Conservation (phyloP, 169 alveolate genomes). For the Eimeria sp. region DNA sequence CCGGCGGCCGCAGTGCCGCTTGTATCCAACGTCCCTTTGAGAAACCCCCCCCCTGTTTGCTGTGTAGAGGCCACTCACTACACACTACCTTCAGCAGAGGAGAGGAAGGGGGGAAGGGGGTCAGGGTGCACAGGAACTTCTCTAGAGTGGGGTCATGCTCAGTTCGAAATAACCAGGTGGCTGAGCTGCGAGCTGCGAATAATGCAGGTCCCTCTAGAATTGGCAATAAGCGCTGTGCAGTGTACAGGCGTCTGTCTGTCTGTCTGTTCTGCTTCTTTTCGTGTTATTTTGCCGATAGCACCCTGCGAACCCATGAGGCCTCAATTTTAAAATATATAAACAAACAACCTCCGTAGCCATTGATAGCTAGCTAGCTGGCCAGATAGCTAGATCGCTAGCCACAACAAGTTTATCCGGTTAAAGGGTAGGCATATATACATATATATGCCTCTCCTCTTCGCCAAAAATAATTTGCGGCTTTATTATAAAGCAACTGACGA, state of each 20-base stretch:
- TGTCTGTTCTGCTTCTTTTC: background rate
- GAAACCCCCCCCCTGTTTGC: background rate
- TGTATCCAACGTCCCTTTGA: background rate
- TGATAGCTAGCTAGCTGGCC: background rate
- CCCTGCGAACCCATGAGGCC: background rate
- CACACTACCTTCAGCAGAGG: background rate
- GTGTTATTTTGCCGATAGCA: background rate
- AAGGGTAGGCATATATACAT: no score
- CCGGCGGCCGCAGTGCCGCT: background rate
- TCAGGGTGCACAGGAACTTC: background rate
- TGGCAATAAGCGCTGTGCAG: background rate
- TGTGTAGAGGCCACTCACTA: background rate
- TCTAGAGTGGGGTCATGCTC: background rate
- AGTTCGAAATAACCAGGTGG: background rate
- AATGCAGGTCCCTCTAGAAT: background rate
- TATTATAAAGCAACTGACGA: background rate
- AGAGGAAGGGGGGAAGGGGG: no score
- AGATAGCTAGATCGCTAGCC: slow-evolving; percentile 7
- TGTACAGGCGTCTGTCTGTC: background rate
- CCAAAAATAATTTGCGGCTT: background rate
- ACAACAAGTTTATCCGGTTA: background rate
- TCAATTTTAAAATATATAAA: background rate
- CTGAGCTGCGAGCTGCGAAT: background rate
- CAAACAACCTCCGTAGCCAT: background rate
- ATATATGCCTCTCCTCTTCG: background rate